phyloP scores from a whole-genome alignment of 2,329 filamentous ascomycete genomes.

The Epichloe typhina region DNA sequence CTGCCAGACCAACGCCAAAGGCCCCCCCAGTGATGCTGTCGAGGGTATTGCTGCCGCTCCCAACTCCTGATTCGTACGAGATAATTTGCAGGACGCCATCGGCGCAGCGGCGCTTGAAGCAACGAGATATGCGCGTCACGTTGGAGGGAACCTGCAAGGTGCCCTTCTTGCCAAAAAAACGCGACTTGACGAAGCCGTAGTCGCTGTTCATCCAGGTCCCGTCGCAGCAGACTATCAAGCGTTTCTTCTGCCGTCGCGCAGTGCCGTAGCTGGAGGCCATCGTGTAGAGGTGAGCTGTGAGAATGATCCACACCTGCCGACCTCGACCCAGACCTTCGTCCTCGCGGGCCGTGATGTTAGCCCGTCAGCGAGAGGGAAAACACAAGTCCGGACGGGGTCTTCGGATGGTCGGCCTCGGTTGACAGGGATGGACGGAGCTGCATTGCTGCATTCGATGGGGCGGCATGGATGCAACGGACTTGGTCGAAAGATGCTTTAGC shows the following conservation, averaged over 20 bases:
- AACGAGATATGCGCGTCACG: conserved; percentile 45
- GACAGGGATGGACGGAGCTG: no score
- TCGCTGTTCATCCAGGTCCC: conserved; percentile 43
- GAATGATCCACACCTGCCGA: no score
- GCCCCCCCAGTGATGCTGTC: conserved; percentile 40
- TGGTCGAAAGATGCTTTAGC: no score
- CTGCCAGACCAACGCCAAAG: conserved; percentile 40
- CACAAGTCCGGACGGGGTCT: no score
- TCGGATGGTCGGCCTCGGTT: no score
- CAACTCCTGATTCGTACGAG: conserved; percentile 48
- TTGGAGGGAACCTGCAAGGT: conserved; percentile 42
- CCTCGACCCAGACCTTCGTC: no score
- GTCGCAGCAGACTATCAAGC: conserved; percentile 39
- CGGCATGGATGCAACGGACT: no score
- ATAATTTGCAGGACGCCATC: conserved; percentile 45
- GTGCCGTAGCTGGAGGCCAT: background rate
- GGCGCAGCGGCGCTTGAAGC: conserved; percentile 35
- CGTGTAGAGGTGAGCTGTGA: background rate
- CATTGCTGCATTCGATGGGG: no score
- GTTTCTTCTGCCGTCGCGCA: conserved; percentile 20
- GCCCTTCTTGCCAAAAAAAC: conserved; percentile 22
- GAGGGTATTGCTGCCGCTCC: conserved; percentile 35
- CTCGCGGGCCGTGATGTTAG: no score
- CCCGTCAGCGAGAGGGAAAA: no score
- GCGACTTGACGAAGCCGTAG: conserved; percentile 30